These are phyloP conservation scores for Amauroascus niger DNA, from an alignment of 2,329 filamentous ascomycete species.

Conservation along the genomic window DNA sequence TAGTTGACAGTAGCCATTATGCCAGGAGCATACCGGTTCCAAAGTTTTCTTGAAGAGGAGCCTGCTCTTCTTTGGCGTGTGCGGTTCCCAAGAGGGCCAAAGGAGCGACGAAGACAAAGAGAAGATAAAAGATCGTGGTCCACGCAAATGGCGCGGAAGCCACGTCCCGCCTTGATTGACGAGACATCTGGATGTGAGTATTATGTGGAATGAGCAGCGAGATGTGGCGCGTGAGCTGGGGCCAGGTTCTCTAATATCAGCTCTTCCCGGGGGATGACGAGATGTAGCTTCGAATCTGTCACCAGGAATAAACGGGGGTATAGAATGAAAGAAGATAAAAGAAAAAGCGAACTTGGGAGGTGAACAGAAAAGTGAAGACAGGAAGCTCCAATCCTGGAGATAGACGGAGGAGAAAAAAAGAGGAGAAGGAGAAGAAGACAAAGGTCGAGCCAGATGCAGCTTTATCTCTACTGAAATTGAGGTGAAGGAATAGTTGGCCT, in stretches of 20 bases:
- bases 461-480: slow-evolving; percentile 2
- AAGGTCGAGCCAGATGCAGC: slow-evolving; percentile 19
- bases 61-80: slow-evolving; percentile 63
- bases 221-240: not conserved
- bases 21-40: slow-evolving; percentile 51
- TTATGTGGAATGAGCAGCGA: not conserved
- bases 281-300: not conserved
- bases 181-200: slow-evolving; percentile 40
- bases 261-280: slow-evolving; percentile 2
- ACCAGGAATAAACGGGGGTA: slow-evolving; percentile 9
- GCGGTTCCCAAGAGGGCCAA: slow-evolving; percentile 71
- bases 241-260: not conserved
- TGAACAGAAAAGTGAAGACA: slow-evolving; percentile 10
- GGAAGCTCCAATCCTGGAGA: slow-evolving; percentile 9
- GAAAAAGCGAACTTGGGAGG: slow-evolving; percentile 20
- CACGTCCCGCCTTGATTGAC: slow-evolving; percentile 48
- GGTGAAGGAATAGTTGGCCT: slow-evolving; percentile 34
- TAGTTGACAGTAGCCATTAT: not conserved
- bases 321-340: slow-evolving; percentile 11
- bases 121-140: slow-evolving; percentile 85
- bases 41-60: slow-evolving; percentile 57
- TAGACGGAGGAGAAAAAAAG: slow-evolving; percentile 2
- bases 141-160: slow-evolving; percentile 67
- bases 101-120: slow-evolving; percentile 75
- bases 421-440: slow-evolving; percentile 2